Percentiles rank a stretch among this genome's conserved stretches.
phyloP scores from a whole-genome alignment of 176 grass and related monocot species.

The Chloris gayana region DNA sequence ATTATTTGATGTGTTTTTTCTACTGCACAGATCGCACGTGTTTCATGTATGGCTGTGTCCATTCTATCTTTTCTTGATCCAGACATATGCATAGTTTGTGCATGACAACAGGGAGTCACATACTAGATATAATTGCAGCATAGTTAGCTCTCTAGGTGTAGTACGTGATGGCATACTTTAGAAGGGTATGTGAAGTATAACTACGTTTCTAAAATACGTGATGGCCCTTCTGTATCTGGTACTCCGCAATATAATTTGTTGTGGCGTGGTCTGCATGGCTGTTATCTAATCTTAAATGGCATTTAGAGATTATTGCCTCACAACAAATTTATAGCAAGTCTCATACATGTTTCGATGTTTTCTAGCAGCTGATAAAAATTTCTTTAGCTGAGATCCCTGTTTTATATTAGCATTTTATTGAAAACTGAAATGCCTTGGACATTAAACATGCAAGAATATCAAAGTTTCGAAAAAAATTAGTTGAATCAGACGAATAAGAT shows the following conservation, averaged over 20 bases:
- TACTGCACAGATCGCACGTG: background rate
- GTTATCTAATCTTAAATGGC: too few species aligned
- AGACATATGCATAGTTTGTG: background rate
- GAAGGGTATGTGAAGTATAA: too few species aligned
- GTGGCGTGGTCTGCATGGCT: too few species aligned
- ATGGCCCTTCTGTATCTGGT: too few species aligned
- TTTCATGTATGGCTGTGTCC: background rate
- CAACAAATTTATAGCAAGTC: background rate
- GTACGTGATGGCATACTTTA: background rate
- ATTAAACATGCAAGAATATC: background rate
- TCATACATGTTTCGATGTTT: background rate
- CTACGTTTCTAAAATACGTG: too few species aligned
- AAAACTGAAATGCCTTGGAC: background rate
- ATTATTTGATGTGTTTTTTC: background rate
- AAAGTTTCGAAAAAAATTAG: background rate
- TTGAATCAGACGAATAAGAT: background rate
- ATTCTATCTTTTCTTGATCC: slow-evolving; percentile 1
- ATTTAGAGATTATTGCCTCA: too few species aligned
- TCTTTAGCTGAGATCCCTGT: background rate
- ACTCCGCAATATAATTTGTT: too few species aligned
- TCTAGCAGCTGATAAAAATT: background rate
- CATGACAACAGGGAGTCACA: too few species aligned
- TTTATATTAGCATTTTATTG: background rate
- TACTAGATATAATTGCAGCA: background rate
- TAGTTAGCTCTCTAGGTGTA: background rate